These are phyloP conservation scores for Geranomyces michiganensis DNA, from an alignment of 192 early-diverging fungal species.

Conservation along the genomic window DNA sequence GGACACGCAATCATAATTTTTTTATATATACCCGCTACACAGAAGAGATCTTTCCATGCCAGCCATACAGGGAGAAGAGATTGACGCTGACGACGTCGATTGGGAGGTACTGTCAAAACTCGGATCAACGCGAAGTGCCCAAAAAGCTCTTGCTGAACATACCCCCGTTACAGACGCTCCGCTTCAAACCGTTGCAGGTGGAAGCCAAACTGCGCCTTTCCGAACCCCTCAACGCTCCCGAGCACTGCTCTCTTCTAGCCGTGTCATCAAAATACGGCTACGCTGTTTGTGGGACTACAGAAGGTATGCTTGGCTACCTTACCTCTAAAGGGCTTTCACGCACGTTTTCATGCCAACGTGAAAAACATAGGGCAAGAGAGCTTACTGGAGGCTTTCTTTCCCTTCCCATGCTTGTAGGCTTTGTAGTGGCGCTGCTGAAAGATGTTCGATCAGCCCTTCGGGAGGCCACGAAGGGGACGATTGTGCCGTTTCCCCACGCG, in stretches of 20 bases:
- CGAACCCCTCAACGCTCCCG: constrained; percentile 11
- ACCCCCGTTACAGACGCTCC: constrained; percentile 23
- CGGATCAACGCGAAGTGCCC: too few relatives aligned
- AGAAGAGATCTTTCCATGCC: too few relatives aligned
- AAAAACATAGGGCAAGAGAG: not conserved
- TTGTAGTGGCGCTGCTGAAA: constrained; percentile 13
- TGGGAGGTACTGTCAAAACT: too few relatives aligned
- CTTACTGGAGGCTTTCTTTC: not conserved
- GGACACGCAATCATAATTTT: too few relatives aligned
- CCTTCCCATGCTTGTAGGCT: constrained; percentile 12
- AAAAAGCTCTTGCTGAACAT: too few relatives aligned
- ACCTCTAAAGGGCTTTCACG: too few relatives aligned
- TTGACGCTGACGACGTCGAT: too few relatives aligned
- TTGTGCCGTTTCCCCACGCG: not conserved
- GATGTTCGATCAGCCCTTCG: constrained; percentile 4
- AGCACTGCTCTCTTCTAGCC: constrained; percentile 8
- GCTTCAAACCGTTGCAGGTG: constrained; percentile 38
- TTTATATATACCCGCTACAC: too few relatives aligned
- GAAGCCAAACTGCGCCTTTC: constrained; percentile 31
- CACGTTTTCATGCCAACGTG: too few relatives aligned
- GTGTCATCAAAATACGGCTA: constrained; percentile 21
- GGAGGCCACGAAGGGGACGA: not conserved
- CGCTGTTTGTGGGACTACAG: constrained; percentile 14
- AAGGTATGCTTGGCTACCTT: constrained; percentile 12
- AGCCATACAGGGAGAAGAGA: too few relatives aligned